A percentile compares a stretch with the other conserved stretches of the same genome.
phyloP scores from a whole-genome alignment of 768 basidiomycete species.

The Lyophyllum decastes region DNA sequence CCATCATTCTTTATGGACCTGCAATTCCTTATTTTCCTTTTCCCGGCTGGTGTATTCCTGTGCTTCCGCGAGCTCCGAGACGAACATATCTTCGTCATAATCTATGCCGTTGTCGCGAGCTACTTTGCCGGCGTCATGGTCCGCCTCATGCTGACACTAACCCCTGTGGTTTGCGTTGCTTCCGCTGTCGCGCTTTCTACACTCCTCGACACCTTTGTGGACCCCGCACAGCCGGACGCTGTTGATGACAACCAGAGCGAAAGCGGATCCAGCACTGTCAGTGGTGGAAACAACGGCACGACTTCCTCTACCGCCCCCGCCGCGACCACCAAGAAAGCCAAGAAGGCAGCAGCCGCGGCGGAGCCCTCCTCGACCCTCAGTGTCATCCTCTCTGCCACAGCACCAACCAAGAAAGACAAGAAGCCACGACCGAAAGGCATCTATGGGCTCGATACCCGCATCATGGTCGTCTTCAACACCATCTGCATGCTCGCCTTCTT shows the following conservation, averaged over 20 bases:
- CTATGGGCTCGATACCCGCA: slow-evolving; percentile 83
- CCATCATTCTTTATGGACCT: slow-evolving; percentile 99
- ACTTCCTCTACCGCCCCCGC: slow-evolving; percentile 24
- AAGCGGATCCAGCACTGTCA: slow-evolving; percentile 18
- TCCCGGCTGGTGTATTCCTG: slow-evolving; percentile 93
- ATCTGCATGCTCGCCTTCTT: slow-evolving; percentile 84
- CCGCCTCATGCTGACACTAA: slow-evolving; percentile 95
- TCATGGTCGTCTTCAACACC: slow-evolving; percentile 73
- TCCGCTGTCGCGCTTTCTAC: slow-evolving; percentile 90
- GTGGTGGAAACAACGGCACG: not conserved
- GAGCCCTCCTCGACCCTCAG: slow-evolving; percentile 31
- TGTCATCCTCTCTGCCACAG: slow-evolving; percentile 42
- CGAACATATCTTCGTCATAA: slow-evolving; percentile 98
- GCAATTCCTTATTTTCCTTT: slow-evolving; percentile 95
- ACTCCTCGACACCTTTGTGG: slow-evolving; percentile 87
- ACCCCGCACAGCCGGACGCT: slow-evolving; percentile 69
- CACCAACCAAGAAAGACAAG: slow-evolving; percentile 33
- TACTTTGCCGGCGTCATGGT: slow-evolving; percentile 99
- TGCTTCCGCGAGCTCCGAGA: slow-evolving; percentile 95
- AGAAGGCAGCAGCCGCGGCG: slow-evolving; percentile 47
- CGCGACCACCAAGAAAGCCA: slow-evolving; percentile 57
- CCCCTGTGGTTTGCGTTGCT: slow-evolving; percentile 93
- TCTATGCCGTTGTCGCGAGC: slow-evolving; percentile 93
- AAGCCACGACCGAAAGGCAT: slow-evolving; percentile 57
- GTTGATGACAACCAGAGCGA: slow-evolving; percentile 32